Percentiles rank a stretch among this genome's conserved stretches.
Conservation (phyloP, 768 basidiomycete species). For the Agaricus bisporus region DNA sequence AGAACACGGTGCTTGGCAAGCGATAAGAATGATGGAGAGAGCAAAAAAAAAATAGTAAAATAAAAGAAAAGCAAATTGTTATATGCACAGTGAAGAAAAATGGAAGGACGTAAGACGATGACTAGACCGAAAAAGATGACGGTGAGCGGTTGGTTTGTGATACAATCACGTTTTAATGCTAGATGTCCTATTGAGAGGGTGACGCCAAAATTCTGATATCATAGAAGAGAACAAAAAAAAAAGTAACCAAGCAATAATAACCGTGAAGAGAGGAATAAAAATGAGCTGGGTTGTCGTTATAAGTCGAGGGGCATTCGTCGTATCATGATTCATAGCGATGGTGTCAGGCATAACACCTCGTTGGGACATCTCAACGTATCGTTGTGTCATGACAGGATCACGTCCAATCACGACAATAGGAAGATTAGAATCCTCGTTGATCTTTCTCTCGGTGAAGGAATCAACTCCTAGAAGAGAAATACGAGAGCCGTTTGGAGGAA, state of each 20-base stretch:
- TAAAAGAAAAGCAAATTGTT: background rate
- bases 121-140: background rate
- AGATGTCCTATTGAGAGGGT: background rate
- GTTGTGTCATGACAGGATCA: background rate
- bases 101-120: background rate
- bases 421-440: background rate
- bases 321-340: background rate
- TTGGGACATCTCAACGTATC: conserved; percentile 9
- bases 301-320: background rate
- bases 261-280: background rate
- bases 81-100: background rate
- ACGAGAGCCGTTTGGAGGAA: background rate
- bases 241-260: background rate
- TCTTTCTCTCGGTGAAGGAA: background rate
- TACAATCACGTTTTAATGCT: background rate
- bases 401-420: conserved; percentile 5
- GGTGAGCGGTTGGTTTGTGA: background rate
- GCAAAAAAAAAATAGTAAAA: background rate
- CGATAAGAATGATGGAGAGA: too few relatives aligned
- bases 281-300: conserved; percentile 5
- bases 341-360: conserved; percentile 7
- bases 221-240: conserved; percentile 1
- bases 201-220: background rate
- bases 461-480: background rate
- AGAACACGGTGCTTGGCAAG: background rate